These are phyloP conservation scores for Venturia asperata DNA, from an alignment of 2,329 filamentous ascomycete genomes.

Conservation along the genomic window DNA sequence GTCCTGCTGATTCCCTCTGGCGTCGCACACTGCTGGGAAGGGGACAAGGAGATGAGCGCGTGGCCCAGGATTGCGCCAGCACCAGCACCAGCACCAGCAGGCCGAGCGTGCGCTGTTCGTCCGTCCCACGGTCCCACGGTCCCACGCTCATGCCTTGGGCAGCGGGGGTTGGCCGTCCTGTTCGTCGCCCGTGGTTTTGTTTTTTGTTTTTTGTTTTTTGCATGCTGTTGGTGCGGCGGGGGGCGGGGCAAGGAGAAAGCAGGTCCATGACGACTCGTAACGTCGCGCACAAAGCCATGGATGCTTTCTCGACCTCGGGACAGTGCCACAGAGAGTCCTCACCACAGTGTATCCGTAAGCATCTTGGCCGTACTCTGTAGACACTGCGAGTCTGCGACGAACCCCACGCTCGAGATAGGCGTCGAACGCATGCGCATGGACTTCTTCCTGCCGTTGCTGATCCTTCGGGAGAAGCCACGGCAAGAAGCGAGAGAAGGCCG, in stretches of 20 bases:
- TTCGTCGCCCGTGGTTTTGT: no score
- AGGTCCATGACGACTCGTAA: background rate
- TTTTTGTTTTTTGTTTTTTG: background rate
- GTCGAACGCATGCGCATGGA: background rate
- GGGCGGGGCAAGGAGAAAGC: no score
- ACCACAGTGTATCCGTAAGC: no score
- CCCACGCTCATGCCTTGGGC: background rate
- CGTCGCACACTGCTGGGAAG: slow-evolving; percentile 7
- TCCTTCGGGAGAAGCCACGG: background rate
- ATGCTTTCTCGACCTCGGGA: no score
- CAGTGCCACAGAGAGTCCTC: background rate
- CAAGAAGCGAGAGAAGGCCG: background rate
- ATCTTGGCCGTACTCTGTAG: no score
- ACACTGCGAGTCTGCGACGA: no score
- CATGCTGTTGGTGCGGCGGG: background rate
- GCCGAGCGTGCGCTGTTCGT: background rate
- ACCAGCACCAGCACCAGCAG: no score
- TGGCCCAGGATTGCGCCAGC: background rate
- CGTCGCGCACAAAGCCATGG: background rate
- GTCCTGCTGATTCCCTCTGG: slow-evolving; percentile 6
- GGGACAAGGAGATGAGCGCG: background rate
- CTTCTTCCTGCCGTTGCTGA: background rate
- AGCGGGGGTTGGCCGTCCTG: background rate
- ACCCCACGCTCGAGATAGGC: slow-evolving; percentile 7
- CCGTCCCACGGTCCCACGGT: slow-evolving; percentile 1